Conservation (phyloP, 2,329 filamentous ascomycete genomes). For the Claviceps sp. region DNA sequence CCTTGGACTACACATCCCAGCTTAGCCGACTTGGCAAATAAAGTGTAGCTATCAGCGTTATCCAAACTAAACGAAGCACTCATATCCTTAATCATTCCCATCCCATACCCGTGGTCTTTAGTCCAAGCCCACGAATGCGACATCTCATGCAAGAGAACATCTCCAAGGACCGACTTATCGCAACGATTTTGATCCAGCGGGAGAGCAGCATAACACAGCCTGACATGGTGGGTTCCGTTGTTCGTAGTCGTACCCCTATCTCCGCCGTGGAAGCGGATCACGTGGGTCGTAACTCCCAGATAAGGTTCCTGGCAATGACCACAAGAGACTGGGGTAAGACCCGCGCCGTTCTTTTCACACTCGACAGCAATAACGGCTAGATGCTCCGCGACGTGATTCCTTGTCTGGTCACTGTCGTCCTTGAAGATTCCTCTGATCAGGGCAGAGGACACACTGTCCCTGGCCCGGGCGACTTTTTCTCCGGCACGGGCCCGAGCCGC, state of each 20-base stretch:
- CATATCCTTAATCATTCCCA: not conserved
- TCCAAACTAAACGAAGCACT: not conserved
- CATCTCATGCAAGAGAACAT: not conserved
- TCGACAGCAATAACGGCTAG: not conserved
- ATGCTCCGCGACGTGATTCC: not conserved
- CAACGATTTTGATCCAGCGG: not conserved
- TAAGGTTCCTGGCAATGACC: not conserved
- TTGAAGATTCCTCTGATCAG: not conserved
- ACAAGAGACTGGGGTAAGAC: not conserved
- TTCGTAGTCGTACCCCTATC: too few relatives aligned
- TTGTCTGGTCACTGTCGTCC: not conserved
- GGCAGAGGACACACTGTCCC: not conserved
- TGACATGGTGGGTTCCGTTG: not conserved
- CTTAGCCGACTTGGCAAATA: not conserved
- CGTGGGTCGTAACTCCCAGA: not conserved
- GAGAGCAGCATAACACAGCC: not conserved
- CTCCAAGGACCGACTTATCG: not conserved
- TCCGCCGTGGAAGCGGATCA: too few relatives aligned
- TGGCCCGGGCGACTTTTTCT: not conserved
- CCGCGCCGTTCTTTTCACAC: not conserved
- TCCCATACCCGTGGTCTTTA: not conserved
- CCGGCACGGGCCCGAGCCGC: not conserved
- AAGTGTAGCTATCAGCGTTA: not conserved
- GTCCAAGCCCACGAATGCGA: not conserved
- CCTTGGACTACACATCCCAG: not conserved